Evolutionary conservation across 2,329 filamentous ascomycete species (phyloP), one percentile per base, ranked within the genome.

Genomic region (Pyrenochaeta sp.): DNA sequence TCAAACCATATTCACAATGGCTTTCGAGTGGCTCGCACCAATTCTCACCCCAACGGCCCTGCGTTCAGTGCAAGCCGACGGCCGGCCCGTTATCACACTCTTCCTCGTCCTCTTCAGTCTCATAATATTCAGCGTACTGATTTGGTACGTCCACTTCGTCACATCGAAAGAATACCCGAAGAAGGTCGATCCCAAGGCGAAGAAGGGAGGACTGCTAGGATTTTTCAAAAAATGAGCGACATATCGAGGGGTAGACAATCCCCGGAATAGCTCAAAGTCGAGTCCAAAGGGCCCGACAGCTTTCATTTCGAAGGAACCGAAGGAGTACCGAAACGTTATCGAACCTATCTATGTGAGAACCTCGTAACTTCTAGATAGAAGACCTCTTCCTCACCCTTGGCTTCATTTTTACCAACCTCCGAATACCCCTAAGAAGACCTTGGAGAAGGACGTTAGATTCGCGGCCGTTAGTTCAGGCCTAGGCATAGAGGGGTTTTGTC

Each of bases 81-180:
- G 89, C 8, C 87, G 92, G 3, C 94, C 93, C 11, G 91, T 97
- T 60, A 83, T 96, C 57, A 87, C 87, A 13, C 95, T 91, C 0
- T 73, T 89, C 44, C 92, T 97, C 72, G 83, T 93, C 35, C 75
- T 96, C 43, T 80, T 84, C 48, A 90, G 90, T 31, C 79, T 96
- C 8, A 47, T 51, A 7, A 32, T 51, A 4, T 58, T 65, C 23
- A 57, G 60, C 18, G 37, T 41, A 3, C 29, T 64, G 13, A 61
- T 57, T 41, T 64, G 61, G 53, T 66, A 62, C 42, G 57, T 63
- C 38, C 51, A 58, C 42, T 65, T 64, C 19, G 63, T 63, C 34
- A 66, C 63, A 32, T 56, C 58, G 28, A 60, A 61, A 43, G 59
- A 59, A 35, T 58, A 61, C 28, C 59, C 59, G 7, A 59, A 61